Conservation (phyloP, 78 protist genomes). For the Dictyostelium firmibasis region DNA sequence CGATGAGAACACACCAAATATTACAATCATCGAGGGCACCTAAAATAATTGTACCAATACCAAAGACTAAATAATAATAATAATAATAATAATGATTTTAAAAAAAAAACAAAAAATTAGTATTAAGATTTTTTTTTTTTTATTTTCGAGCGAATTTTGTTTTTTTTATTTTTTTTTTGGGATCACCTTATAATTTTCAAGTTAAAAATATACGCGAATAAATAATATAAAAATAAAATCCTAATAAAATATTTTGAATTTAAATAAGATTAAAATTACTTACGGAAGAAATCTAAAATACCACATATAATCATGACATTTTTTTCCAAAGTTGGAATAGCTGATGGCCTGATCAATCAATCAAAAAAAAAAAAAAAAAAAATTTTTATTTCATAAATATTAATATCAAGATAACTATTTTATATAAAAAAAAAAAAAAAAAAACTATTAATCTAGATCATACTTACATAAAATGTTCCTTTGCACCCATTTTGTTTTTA, state of each 20-base stretch:
- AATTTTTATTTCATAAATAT: no score
- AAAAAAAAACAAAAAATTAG: not conserved
- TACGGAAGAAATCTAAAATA: conserved; percentile 26
- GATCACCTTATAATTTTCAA: not conserved
- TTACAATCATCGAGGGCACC: conserved; percentile 75
- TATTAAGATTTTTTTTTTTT: not conserved
- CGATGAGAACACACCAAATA: conserved; percentile 71
- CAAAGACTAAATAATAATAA: conserved; percentile 36
- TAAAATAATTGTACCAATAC: conserved; percentile 58
- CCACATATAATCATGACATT: conserved; percentile 77
- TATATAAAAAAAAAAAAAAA: no score
- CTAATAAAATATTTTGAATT: not conserved
- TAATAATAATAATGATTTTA: no score
- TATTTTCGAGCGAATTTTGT: no score
- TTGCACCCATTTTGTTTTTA: not conserved
- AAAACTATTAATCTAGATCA: no score
- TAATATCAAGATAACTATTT: no score
- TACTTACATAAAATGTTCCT: no score
- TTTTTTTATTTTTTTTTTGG: no score
- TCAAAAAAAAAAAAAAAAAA: no score
- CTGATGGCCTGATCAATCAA: conserved; percentile 27
- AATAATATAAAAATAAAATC: no score
- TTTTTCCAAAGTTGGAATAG: conserved; percentile 59
- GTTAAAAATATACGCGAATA: no score
- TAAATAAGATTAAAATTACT: not conserved